These are phyloP conservation scores for Botryobasidium botryosum DNA, from an alignment of 768 basidiomycete species.

Conservation along the genomic window DNA sequence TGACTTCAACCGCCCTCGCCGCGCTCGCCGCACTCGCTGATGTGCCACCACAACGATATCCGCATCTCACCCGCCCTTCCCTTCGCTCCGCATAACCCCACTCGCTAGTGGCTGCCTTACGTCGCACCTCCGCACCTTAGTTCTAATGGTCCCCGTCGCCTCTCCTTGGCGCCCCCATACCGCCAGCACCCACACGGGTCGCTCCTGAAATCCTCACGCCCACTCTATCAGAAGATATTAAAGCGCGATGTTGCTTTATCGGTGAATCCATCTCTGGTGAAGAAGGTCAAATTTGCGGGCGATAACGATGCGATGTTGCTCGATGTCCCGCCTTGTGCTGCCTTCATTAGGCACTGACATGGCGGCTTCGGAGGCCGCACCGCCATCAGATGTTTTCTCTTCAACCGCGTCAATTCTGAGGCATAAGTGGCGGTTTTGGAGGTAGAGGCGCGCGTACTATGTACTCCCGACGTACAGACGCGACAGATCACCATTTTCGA, in stretches of 20 bases:
- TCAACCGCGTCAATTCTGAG: no score
- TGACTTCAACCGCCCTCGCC: neutral
- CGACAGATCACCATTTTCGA: slow-evolving; percentile 51
- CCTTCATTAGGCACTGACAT: no score
- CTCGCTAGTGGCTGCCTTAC: slow-evolving; percentile 72
- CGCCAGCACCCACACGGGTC: slow-evolving; percentile 45
- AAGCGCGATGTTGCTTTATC: slow-evolving; percentile 82
- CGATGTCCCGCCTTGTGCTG: no score
- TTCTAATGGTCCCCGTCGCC: slow-evolving; percentile 68
- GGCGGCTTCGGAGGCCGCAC: no score
- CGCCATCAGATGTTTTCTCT: no score
- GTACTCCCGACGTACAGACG: no score
- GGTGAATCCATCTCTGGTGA: slow-evolving; percentile 34
- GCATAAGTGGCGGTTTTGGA: no score
- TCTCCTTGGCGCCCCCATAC: slow-evolving; percentile 45
- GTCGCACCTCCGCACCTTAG: slow-evolving; percentile 60
- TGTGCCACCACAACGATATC: slow-evolving; percentile 46
- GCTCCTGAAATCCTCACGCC: slow-evolving; percentile 70
- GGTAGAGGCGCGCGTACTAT: no score
- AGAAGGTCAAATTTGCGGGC: no score
- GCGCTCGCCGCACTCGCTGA: no score
- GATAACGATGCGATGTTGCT: no score
- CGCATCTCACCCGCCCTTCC: slow-evolving; percentile 72
- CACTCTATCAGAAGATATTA: slow-evolving; percentile 71
- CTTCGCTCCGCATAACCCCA: slow-evolving; percentile 69